Evolutionary conservation across 1,284 basidiomycete genomes (phyloP), one percentile per base, ranked within the genome.

Genomic region (Ustilago curta): DNA sequence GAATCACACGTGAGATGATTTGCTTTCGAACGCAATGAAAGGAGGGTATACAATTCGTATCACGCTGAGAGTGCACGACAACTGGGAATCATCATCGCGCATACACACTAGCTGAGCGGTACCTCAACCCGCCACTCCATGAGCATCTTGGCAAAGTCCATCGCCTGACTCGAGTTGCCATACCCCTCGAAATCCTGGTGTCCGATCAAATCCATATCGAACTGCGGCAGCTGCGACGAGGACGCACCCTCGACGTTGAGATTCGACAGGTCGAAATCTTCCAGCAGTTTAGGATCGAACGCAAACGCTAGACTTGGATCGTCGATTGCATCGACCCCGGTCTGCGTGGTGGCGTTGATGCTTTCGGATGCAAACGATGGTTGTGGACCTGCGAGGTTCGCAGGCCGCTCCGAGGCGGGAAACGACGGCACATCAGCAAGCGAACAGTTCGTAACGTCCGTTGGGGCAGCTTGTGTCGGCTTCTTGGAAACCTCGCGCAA

Each of bases 61-160:
- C 21, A 25, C 43, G 25, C 23, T 35, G n/a, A 50, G 11, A 37
- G 14, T 37, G 3, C 14, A 12, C 11, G 35, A 12, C 12, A 37
- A 14, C 7, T 37, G 35, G 3, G 12, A 9, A 9, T 16, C 11
- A 4, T 14, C 35, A 16, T 37, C 35, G 35, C 35, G 35, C 35
- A 37, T 23, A 19, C 1, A 19, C n/a, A 50, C 19, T 37, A 66
- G 18, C 18, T 29, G 16, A 73, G 35, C 31, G 71, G 71, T 16
- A 74, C 44, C 2, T 74, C 71, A 25, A 59, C 55, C n/a, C 64
- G 56, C 71, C 71, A 74, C 9, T 74, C 66, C 45, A 54, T 61
- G 42, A 74, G 66, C 66, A 74, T 69, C 57, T 66, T 74, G 23
- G 60, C 66, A 66, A 74, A 74, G 66, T 69, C 71, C 31, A 74